phyloP scores from a whole-genome alignment of 2,329 filamentous ascomycete species.

The Tolypocladium ophioglossoides region DNA sequence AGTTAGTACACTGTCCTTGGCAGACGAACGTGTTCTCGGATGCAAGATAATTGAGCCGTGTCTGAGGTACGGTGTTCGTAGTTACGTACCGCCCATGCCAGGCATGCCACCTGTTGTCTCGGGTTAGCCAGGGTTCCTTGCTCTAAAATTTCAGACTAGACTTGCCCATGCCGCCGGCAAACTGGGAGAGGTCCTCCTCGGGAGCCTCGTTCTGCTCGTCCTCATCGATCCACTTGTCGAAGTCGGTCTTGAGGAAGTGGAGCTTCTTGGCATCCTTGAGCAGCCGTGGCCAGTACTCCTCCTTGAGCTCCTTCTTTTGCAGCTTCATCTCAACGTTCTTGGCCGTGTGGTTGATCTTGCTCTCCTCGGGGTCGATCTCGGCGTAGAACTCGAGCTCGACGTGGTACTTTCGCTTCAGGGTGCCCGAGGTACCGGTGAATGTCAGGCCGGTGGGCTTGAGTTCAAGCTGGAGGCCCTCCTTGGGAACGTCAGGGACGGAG shows the following conservation, averaged over 20 bases:
- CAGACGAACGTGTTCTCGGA: not conserved
- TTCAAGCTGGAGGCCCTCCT: conserved; percentile 68
- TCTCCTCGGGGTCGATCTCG: conserved; percentile 79
- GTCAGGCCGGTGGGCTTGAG: conserved; percentile 65
- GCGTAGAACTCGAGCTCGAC: conserved; percentile 79
- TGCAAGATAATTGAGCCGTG: not conserved
- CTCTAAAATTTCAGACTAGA: conserved; percentile 9
- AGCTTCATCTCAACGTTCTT: conserved; percentile 86
- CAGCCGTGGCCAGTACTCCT: conserved; percentile 92
- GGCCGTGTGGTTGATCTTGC: conserved; percentile 78
- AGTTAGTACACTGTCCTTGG: not conserved
- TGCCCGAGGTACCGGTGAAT: conserved; percentile 75
- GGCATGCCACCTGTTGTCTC: conserved; percentile 38
- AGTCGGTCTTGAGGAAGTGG: conserved; percentile 97
- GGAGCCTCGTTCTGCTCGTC: conserved; percentile 90
- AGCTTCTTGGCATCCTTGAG: conserved; percentile 83
- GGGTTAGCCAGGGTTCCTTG: not conserved
- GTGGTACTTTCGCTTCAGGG: conserved; percentile 78
- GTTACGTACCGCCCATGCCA: conserved; percentile 37
- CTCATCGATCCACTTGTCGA: conserved; percentile 99
- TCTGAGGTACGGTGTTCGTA: not conserved
- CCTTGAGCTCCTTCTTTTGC: conserved; percentile 92
- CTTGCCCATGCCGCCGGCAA: conserved; percentile 51
- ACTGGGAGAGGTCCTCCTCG: conserved; percentile 68
- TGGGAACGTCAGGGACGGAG: conserved; percentile 72